Evolutionary conservation across 1,284 basidiomycete species (phyloP), one percentile per base, ranked within the genome.

Genomic region (Anthracocystis walkeri): DNA sequence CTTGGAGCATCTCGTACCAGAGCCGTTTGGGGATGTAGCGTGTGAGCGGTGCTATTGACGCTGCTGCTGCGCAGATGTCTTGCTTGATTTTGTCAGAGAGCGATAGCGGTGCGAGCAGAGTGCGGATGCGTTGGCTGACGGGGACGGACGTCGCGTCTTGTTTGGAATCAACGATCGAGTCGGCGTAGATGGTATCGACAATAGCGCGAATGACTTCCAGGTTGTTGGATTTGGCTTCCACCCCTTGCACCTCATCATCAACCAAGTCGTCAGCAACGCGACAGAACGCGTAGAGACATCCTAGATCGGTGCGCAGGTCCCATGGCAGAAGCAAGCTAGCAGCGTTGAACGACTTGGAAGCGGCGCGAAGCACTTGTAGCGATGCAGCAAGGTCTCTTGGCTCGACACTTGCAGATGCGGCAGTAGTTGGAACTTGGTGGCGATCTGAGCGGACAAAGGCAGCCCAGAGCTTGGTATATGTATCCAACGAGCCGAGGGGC

Each of bases 221-320:
- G 12, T 70, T 66, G 5, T 51, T 49, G 23, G 54, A 12, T 41
- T 69, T 75, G 29, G 58, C 63, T 41, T 70, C 61, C 10, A 77
- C n/a, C 0, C 56, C 54, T 29, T 67, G 52, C 4, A 41, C 69
- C 31, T 69, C 61, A 10, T 79, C 75, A 48, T 82, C 81, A 23
- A 81, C 75, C 25, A 78, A 51, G 40, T 82, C 76, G 54, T 82
- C 81, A 7, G 76, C 75, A 1, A 78, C 78, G 2, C 81, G 63
- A 40, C 78, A 79, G 40, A 82, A 79, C 0, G 81, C 81, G 44
- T 82, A 82, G n/a, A 81, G 61, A 40, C 73, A 73, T 16, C 79
- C 66, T 0, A 82, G 68, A 57, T 82, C 81, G 1, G 73, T 63
- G 21, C 81, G 66, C n/a, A 82, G 65, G 35, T 82, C 81, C 79